Conservation (phyloP, 108 stramenopile species). For the Nitzschia sp. region DNA sequence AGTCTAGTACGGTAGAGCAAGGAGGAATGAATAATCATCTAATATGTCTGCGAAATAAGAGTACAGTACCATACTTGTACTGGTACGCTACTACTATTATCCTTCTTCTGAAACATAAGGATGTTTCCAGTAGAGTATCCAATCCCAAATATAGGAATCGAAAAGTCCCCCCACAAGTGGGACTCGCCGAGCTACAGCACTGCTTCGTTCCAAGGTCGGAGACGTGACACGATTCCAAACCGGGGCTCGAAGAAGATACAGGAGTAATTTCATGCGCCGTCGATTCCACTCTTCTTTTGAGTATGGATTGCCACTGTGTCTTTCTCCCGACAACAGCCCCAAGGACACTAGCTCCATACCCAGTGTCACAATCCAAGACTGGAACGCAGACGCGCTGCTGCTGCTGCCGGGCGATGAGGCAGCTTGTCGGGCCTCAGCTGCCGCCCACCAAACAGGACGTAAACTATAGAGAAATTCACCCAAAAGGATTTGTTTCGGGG, state of each 20-base stretch:
- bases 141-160: conserved; percentile 35
- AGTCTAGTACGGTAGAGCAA: no score
- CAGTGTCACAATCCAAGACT: conserved; percentile 29
- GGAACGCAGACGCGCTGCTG: not conserved
- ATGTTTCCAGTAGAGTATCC: conserved; percentile 46
- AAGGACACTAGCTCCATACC: conserved; percentile 41
- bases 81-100: conserved; percentile 3
- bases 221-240: conserved; percentile 29
- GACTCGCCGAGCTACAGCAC: conserved; percentile 7
- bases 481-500: not conserved
- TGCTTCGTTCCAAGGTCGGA: conserved; percentile 16
- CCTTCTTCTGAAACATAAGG: conserved; percentile 46
- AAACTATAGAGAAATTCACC: conserved; percentile 45
- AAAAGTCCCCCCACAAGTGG: conserved; percentile 40
- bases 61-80: no score
- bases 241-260: conserved; percentile 47
- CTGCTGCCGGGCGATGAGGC: not conserved
- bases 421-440: conserved; percentile 16
- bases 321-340: conserved; percentile 13
- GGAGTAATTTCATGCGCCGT: conserved; percentile 30
- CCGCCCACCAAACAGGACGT: conserved; percentile 43
- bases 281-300: conserved; percentile 33
- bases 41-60: no score
- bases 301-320: conserved; percentile 3
- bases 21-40: no score